Evolutionary conservation across 495 filamentous ascomycete genomes (phyloP), one percentile per base, ranked within the genome.

Genomic region (Cercophora samala): DNA sequence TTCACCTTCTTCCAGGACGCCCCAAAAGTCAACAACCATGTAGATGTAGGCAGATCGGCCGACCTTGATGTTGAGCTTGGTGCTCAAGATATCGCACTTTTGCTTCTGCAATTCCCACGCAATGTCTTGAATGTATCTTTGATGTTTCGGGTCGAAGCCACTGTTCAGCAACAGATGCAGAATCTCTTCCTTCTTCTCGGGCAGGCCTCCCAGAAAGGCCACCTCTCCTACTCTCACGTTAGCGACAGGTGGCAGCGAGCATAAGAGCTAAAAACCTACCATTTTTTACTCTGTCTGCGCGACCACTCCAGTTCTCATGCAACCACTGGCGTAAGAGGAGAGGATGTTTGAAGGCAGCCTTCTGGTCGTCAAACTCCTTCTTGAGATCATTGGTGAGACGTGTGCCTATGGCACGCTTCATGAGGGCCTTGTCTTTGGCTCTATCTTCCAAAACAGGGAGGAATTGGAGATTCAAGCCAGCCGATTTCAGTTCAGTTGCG

Each of bases 21-120:
- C 87, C 26, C 83, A 84, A 5, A 92, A 92, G 77, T 97, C 94
- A 0, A 91, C 87, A 22, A 96, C 86, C 77, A 94, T 96, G 71
- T 87, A 92, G 0, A 90, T 82, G 71, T 89, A 90, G 0, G 92
- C 90, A 0, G 93, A 95, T n/a, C 85, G 80, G 0, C 85, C 87
- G 8, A 97, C 82, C 23, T 81, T 83, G 42, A 97, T 89, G 60
- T 90, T 90, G 52, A 94, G 77, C 37, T 87, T 85, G 1, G 87
- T 80, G 68, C 82, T 85, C 62, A 86, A 81, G 59, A 74, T 79
- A 53, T 81, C 81, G 68, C 82, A 91, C 69, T 87, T 79, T 8
- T 83, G 75, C 24, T 77, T 77, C 18, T 91, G 82, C 11, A 87
- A 78, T 0, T 80, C 78, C 24, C 78, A 80, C 3, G 92, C 80